Percentiles rank a stretch among this genome's conserved stretches.
Conservation (phyloP, 768 basidiomycete genomes). For the Termitomyces sp. region DNA sequence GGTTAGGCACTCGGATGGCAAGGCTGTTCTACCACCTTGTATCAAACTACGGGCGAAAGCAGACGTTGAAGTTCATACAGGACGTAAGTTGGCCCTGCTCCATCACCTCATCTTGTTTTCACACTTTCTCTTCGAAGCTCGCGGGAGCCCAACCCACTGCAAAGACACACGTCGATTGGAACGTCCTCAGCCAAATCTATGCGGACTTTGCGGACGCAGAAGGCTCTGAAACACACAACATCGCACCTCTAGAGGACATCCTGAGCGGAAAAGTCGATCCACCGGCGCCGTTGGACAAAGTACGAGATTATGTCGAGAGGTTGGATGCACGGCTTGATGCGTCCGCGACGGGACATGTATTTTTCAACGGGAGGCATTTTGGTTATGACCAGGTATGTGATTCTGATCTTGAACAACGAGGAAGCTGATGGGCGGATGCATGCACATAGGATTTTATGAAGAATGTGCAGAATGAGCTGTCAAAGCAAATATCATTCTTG, state of each 20-base stretch:
- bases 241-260: slow-evolving; percentile 32
- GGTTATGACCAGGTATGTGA: slow-evolving; percentile 55
- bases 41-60: slow-evolving; percentile 56
- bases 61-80: slow-evolving; percentile 59
- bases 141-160: slow-evolving; percentile 28
- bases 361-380: slow-evolving; percentile 87
- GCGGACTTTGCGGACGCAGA: slow-evolving; percentile 29
- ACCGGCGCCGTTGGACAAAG: slow-evolving; percentile 37
- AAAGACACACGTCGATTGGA: slow-evolving; percentile 35
- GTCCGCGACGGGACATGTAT: slow-evolving; percentile 59
- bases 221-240: slow-evolving; percentile 19
- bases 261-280: slow-evolving; percentile 26
- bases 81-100: slow-evolving; percentile 37
- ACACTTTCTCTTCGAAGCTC: slow-evolving; percentile 26
- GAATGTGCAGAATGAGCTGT: slow-evolving; percentile 58
- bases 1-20: slow-evolving; percentile 64
- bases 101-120: background rate
- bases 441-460: slow-evolving; percentile 56
- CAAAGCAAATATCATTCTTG: slow-evolving; percentile 58
- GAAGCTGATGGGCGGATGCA: background rate
- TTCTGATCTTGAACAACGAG: background rate
- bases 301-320: slow-evolving; percentile 53
- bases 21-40: slow-evolving; percentile 66
- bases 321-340: slow-evolving; percentile 38
- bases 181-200: slow-evolving; percentile 36